Conservation (phyloP, 257 asterid genomes). For the Henckelia pumila region DNA sequence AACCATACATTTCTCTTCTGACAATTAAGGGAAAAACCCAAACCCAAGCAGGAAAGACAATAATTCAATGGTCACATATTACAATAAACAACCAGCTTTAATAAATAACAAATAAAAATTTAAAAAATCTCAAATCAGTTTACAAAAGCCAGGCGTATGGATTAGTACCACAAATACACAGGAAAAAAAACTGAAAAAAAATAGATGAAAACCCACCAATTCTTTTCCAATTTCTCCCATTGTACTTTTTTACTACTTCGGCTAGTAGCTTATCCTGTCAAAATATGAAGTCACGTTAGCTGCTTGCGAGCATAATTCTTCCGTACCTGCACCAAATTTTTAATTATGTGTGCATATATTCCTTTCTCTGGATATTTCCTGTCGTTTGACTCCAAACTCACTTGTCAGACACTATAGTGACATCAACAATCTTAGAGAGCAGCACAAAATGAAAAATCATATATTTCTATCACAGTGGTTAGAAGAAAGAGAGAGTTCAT, state of each 20-base stretch:
- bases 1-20: neutral
- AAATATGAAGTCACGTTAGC: conserved; percentile 16
- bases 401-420: conserved; percentile 8
- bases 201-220: conserved; percentile 51
- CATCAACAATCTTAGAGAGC: neutral
- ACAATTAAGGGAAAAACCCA: neutral
- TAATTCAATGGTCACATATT: neutral
- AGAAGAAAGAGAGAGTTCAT: neutral
- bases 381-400: neutral
- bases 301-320: conserved; percentile 3
- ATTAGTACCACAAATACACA: neutral
- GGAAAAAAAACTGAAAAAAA: conserved; percentile 11
- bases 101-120: too few relatives aligned
- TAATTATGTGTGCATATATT: neutral
- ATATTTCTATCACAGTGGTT: neutral
- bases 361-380: neutral
- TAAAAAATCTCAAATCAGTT: neutral
- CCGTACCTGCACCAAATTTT: neutral
- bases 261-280: conserved; percentile 62
- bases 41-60: neutral
- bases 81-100: too few relatives aligned
- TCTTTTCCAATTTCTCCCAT: conserved; percentile 71
- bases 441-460: conserved; percentile 6
- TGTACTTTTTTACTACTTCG: conserved; percentile 52
- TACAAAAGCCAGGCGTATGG: neutral